A percentile compares a stretch with the other conserved stretches of the same genome.
These are phyloP conservation scores for Lentinula raphanica DNA, from an alignment of 768 basidiomycete genomes.

Conservation along the genomic window DNA sequence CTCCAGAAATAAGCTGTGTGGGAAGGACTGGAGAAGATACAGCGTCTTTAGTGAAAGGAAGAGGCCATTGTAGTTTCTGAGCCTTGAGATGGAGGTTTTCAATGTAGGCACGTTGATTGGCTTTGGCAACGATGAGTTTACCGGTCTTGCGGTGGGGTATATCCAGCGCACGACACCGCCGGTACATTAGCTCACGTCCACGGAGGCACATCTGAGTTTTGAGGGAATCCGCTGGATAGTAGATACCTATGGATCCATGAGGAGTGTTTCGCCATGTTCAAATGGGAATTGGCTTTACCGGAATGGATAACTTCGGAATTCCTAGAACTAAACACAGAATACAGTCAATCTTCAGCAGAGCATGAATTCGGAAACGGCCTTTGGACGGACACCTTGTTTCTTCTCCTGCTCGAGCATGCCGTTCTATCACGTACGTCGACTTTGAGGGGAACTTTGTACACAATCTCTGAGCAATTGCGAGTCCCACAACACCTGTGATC, in stretches of 20 bases:
- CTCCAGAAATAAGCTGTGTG: slow-evolving; percentile 61
- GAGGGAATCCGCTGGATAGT: slow-evolving; percentile 77
- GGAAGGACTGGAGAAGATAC: slow-evolving; percentile 41
- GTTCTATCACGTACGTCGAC: slow-evolving; percentile 78
- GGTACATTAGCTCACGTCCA: slow-evolving; percentile 80
- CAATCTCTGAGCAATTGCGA: slow-evolving; percentile 79
- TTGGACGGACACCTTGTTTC: slow-evolving; percentile 64
- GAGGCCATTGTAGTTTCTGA: slow-evolving; percentile 45
- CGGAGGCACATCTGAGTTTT: slow-evolving; percentile 85
- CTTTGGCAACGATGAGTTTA: slow-evolving; percentile 84
- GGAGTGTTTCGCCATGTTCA: not conserved
- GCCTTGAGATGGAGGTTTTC: slow-evolving; percentile 63
- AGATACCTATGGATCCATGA: slow-evolving; percentile 50
- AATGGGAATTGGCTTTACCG: slow-evolving; percentile 34
- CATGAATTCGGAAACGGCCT: slow-evolving; percentile 4
- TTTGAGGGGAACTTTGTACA: slow-evolving; percentile 56
- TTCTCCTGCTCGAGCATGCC: slow-evolving; percentile 70
- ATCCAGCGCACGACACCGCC: slow-evolving; percentile 55
- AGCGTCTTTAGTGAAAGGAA: slow-evolving; percentile 26
- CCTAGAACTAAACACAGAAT: slow-evolving; percentile 59
- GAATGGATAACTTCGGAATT: slow-evolving; percentile 96
- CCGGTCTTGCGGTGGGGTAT: slow-evolving; percentile 73
- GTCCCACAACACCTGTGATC: slow-evolving; percentile 69
- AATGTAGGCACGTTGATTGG: slow-evolving; percentile 66
- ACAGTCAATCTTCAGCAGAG: not conserved